These are phyloP conservation scores for Fusarium oxysporum DNA, from an alignment of 2,329 filamentous ascomycete species.

Conservation along the genomic window DNA sequence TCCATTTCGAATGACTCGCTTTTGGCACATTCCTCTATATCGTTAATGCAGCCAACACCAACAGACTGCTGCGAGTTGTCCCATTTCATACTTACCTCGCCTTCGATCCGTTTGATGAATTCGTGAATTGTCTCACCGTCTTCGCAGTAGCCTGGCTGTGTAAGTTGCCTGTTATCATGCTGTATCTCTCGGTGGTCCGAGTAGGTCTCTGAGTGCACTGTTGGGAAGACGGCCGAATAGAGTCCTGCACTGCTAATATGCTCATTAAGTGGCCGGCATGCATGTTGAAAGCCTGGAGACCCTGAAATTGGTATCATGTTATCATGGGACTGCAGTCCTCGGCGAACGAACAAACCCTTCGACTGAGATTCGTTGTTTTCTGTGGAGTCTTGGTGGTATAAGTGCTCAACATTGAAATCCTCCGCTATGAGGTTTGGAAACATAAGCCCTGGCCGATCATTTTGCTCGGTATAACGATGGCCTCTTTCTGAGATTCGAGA, in stretches of 20 bases:
- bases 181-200: background rate
- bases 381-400: background rate
- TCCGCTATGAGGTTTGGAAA: background rate
- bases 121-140: constrained; percentile 39
- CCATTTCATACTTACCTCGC: constrained; percentile 30
- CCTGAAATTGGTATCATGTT: background rate
- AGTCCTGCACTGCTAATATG: background rate
- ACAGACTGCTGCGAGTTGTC: background rate
- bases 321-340: background rate
- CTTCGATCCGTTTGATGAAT: constrained; percentile 46
- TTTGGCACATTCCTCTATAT: background rate
- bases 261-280: background rate
- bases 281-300: background rate
- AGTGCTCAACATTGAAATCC: background rate
- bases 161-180: background rate
- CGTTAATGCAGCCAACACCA: background rate
- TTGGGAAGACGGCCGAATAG: background rate
- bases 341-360: background rate
- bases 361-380: background rate
- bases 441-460: background rate
- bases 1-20: background rate
- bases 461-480: constrained; percentile 3
- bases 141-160: background rate
- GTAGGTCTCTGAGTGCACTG: background rate
- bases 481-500: constrained; percentile 6